These are phyloP conservation scores for Ascochyta pisi DNA, from an alignment of 2,329 filamentous ascomycete species.

Conservation along the genomic window DNA sequence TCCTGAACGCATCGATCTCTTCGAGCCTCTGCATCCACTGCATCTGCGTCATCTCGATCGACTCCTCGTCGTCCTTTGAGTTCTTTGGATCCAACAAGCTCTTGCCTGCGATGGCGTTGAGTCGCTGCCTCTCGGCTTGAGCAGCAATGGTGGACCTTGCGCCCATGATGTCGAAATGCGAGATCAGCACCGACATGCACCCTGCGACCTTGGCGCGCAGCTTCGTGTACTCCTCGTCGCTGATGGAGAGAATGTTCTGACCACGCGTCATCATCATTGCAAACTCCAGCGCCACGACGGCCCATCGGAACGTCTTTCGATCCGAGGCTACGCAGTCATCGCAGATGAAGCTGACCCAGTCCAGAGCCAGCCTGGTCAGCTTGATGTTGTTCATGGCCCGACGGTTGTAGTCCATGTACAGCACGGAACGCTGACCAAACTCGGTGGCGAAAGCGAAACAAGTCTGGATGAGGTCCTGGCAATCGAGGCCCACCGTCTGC, in stretches of 20 bases:
- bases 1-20: slow-evolving; percentile 78
- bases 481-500: slow-evolving; percentile 83
- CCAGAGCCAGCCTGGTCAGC: slow-evolving; percentile 87
- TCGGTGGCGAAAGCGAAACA: slow-evolving; percentile 99
- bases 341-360: slow-evolving; percentile 98
- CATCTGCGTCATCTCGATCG: slow-evolving; percentile 73
- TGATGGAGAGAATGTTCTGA: slow-evolving; percentile 88
- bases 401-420: slow-evolving; percentile 95
- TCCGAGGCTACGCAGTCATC: slow-evolving; percentile 95
- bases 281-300: slow-evolving; percentile 92
- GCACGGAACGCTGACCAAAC: slow-evolving; percentile 91
- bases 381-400: slow-evolving; percentile 98
- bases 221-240: slow-evolving; percentile 83
- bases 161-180: slow-evolving; percentile 99
- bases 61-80: slow-evolving; percentile 83
- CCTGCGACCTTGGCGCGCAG: slow-evolving; percentile 89
- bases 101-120: slow-evolving; percentile 80
- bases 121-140: slow-evolving; percentile 87
- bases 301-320: slow-evolving; percentile 96
- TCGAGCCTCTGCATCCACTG: slow-evolving; percentile 76
- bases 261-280: slow-evolving; percentile 97
- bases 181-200: slow-evolving; percentile 96
- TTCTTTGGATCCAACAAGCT: slow-evolving; percentile 79
- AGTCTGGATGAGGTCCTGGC: slow-evolving; percentile 94
- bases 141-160: slow-evolving; percentile 91